phyloP scores from a whole-genome alignment of 148 eudicot species.

The Rhododendron ovatum region DNA sequence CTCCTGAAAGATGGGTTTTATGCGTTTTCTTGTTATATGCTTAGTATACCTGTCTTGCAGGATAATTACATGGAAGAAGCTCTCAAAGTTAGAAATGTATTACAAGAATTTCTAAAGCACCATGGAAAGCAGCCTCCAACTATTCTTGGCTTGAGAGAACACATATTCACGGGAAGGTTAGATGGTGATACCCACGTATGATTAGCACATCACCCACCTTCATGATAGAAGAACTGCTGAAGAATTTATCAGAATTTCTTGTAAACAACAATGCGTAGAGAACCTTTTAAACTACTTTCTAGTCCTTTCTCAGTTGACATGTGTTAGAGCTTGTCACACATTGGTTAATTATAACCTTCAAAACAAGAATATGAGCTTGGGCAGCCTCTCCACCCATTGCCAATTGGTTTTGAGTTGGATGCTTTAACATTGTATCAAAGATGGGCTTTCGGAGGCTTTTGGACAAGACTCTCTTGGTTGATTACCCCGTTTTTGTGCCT shows the following conservation, averaged over 20 bases:
- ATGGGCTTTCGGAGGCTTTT: neutral
- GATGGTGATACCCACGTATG: slow-evolving; percentile 9
- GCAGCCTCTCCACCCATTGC: neutral
- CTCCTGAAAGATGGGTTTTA: neutral
- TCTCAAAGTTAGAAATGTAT: slow-evolving; percentile 78
- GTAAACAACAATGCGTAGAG: neutral
- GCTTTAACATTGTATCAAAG: neutral
- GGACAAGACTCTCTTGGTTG: neutral
- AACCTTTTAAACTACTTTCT: neutral
- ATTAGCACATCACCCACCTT: neutral
- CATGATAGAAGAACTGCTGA: neutral
- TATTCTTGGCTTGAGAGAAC: slow-evolving; percentile 92
- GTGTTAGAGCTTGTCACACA: neutral
- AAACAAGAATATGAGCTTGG: neutral
- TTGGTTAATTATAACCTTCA: neutral
- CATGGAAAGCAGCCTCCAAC: slow-evolving; percentile 56
- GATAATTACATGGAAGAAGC: slow-evolving; percentile 98
- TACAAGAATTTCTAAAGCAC: slow-evolving; percentile 72
- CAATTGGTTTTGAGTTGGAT: neutral
- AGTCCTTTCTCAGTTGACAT: neutral
- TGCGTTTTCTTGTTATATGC: neutral
- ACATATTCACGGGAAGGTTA: slow-evolving; percentile 97
- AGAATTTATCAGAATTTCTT: slow-evolving; percentile 1
- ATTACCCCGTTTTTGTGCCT: neutral
- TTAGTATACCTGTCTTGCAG: slow-evolving; percentile 32